Percentiles rank a stretch among this genome's conserved stretches.
These are phyloP conservation scores for Globisporangium paroecandrum DNA, from an alignment of 352 stramenopile genomes.

Conservation along the genomic window DNA sequence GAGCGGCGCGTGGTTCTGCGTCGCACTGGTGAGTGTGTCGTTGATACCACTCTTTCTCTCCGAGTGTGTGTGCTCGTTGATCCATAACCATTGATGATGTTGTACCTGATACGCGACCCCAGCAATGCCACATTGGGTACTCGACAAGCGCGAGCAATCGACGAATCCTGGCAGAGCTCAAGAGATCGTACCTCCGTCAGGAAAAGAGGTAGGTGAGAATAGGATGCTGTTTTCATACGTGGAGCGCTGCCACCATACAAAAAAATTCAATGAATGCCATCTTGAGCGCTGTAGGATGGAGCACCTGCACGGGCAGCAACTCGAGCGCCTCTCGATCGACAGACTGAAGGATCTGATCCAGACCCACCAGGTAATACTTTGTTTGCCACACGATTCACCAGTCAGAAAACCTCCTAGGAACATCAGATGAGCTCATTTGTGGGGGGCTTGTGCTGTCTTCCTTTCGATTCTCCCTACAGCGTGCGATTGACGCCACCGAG, in stretches of 20 bases:
- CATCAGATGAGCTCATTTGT: background rate
- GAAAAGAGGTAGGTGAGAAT: conserved; percentile 19
- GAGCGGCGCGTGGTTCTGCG: conserved; percentile 44
- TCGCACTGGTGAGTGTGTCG: conserved; percentile 39
- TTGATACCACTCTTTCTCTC: background rate
- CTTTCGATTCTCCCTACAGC: conserved; percentile 17
- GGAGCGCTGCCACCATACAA: background rate
- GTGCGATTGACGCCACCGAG: conserved; percentile 50
- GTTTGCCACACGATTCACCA: background rate
- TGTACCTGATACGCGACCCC: background rate
- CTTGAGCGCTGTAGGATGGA: conserved; percentile 24
- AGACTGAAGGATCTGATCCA: conserved; percentile 58
- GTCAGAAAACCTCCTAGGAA: background rate
- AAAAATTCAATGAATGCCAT: too few relatives aligned
- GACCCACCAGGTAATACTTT: conserved; percentile 39
- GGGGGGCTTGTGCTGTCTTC: too few relatives aligned
- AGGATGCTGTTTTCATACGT: background rate
- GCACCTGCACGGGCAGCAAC: conserved; percentile 34
- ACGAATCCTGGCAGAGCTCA: conserved; percentile 7
- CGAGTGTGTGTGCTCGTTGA: too few relatives aligned
- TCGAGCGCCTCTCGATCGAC: conserved; percentile 34
- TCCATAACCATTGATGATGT: background rate
- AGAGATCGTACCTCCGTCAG: conserved; percentile 15
- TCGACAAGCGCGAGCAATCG: conserved; percentile 19
- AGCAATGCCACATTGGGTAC: conserved; percentile 29